Percentiles rank a stretch among this genome's conserved stretches.
Conservation (phyloP, 768 basidiomycete genomes). For the Lentinula raphanica region DNA sequence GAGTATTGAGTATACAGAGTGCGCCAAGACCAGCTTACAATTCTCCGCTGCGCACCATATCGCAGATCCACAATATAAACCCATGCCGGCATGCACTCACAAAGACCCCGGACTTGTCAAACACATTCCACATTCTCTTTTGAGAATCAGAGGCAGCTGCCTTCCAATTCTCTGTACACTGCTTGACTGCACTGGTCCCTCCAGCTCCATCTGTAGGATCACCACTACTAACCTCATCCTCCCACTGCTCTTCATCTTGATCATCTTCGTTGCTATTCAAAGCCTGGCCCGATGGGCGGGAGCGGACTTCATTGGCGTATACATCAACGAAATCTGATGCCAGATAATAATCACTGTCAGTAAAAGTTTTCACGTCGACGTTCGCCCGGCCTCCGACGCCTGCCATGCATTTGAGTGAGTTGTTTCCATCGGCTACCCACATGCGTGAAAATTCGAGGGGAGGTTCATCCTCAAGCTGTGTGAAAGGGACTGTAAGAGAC, state of each 20-base stretch:
- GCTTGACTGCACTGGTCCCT: neutral
- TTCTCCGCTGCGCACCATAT: slow-evolving; percentile 32
- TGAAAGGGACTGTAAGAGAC: neutral
- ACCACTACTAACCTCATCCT: neutral
- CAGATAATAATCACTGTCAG: slow-evolving; percentile 10
- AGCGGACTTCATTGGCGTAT: slow-evolving; percentile 25
- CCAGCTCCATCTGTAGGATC: neutral
- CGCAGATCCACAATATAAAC: slow-evolving; percentile 16
- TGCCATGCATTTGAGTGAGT: slow-evolving; percentile 14
- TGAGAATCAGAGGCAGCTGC: slow-evolving; percentile 15
- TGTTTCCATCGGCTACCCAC: no score
- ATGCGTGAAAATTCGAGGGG: no score
- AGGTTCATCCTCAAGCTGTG: neutral
- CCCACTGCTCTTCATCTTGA: slow-evolving; percentile 13
- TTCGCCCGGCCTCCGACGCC: slow-evolving; percentile 5
- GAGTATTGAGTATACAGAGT: no score
- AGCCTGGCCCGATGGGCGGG: neutral
- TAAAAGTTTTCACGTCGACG: slow-evolving; percentile 8
- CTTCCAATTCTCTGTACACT: no score
- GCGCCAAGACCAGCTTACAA: slow-evolving; percentile 29
- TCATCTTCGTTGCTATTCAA: neutral
- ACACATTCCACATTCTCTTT: slow-evolving; percentile 30
- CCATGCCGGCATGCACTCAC: slow-evolving; percentile 25
- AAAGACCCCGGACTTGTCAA: slow-evolving; percentile 34
- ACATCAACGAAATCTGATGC: slow-evolving; percentile 19